Evolutionary conservation across 768 basidiomycete genomes (phyloP), one percentile per base, ranked within the genome.

Genomic region (Rubroboletus satanas): DNA sequence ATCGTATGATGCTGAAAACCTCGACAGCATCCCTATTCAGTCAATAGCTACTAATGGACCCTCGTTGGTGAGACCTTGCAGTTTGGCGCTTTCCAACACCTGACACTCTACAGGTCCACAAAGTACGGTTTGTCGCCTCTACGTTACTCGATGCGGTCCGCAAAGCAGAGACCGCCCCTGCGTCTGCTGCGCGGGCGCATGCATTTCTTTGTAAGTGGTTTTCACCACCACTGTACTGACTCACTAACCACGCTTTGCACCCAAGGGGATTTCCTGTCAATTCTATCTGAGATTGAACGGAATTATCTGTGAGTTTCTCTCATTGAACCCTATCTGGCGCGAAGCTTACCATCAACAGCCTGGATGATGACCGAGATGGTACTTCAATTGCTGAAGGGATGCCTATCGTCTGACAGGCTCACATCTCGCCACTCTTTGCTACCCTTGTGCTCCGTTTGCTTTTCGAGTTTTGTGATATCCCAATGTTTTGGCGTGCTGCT

Each of bases 111-210:
- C 58, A 88, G 85, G 90, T 95, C 15, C 87, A 90, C 68, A 95
- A 95, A 79, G 92, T 95, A 58, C 85, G 93, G 54, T 95, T 93
- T 68, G 91, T 95, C 36, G 93, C 93, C 15, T 94, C 91, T 12
- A 93, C 91, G 3, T 74, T 96, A 49, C 77, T 95, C 55, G 92
- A 94, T 66, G 83, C 89, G 17, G 87, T 95, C 33, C 79, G 85
- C 47, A 87, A 88, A 71, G 88, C 84, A 45, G 88, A 90, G 65
- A 88, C 83, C 7, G 85, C 87, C 14, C 88, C 88, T 53, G 87
- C 81, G 7, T 88, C 84, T 42, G 90, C 90, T 42, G 88, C 89
- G 39, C 82, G 91, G 36, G 93, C 93, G 4, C 89, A 94, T 64
- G 87, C 84, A 33, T 93, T 91, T 71, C 79, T 94, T 52, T 92